A percentile compares a stretch with the other conserved stretches of the same genome.
These are phyloP conservation scores for Trypanosoma vivax DNA, from an alignment of 208 protist species.

Conservation along the genomic window DNA sequence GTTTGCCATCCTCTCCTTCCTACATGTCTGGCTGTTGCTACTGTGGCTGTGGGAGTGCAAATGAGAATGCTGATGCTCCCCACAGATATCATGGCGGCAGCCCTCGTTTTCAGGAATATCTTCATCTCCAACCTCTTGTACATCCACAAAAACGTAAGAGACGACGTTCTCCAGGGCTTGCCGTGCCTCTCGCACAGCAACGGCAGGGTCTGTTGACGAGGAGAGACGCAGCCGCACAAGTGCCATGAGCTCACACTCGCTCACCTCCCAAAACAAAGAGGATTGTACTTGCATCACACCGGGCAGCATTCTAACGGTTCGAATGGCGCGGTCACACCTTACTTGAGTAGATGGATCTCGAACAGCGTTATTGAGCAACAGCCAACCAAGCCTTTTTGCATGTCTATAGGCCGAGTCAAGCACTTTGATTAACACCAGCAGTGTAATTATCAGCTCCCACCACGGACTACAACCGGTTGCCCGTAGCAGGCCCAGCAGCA, in stretches of 20 bases:
- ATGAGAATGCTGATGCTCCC: conserved; percentile 3
- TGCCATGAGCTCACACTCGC: conserved; percentile 36
- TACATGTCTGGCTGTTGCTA: too few relatives aligned
- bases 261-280: conserved; percentile 40
- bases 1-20: too few relatives aligned
- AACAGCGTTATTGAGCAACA: conserved; percentile 63
- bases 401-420: conserved; percentile 16
- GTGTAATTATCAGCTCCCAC: neutral
- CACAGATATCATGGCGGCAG: conserved; percentile 1
- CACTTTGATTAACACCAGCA: conserved; percentile 30
- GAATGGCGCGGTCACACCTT: conserved; percentile 35
- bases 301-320: conserved; percentile 28
- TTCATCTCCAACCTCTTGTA: conserved; percentile 1
- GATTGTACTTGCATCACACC: conserved; percentile 58
- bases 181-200: conserved; percentile 26
- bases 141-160: conserved; percentile 54
- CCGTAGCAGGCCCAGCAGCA: conserved; percentile 1
- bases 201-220: conserved; percentile 29
- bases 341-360: conserved; percentile 11
- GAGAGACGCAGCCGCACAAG: conserved; percentile 41
- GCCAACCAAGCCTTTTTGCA: conserved; percentile 29
- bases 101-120: conserved; percentile 5
- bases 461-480: conserved; percentile 6
- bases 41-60: neutral
- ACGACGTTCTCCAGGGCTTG: conserved; percentile 28